A percentile compares a stretch with the other conserved stretches of the same genome.
phyloP scores from a whole-genome alignment of 345 rosid species.

The Rhodamnia argentea region DNA sequence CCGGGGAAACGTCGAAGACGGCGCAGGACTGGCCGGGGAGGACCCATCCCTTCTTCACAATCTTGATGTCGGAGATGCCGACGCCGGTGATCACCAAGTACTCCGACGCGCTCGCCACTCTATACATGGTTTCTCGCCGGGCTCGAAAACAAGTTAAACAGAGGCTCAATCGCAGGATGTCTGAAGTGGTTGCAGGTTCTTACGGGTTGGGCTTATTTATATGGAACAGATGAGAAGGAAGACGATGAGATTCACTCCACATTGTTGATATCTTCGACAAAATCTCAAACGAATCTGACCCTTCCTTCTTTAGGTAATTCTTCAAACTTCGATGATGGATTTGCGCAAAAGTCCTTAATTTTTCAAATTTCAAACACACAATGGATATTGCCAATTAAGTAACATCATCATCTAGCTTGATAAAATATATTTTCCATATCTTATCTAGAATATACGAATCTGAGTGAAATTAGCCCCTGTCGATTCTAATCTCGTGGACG shows the following conservation, averaged over 20 bases:
- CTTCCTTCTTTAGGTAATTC: neutral
- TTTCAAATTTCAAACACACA: too few relatives aligned
- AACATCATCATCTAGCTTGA: too few relatives aligned
- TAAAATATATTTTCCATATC: too few relatives aligned
- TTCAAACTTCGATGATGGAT: neutral
- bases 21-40: slow-evolving; percentile 52
- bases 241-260: neutral
- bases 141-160: neutral
- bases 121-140: slow-evolving; percentile 24
- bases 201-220: neutral
- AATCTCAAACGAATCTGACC: neutral
- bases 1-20: slow-evolving; percentile 62
- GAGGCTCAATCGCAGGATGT: neutral
- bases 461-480: neutral
- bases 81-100: slow-evolving; percentile 51
- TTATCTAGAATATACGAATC: too few relatives aligned
- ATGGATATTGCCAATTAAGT: too few relatives aligned
- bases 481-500: too few relatives aligned
- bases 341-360: neutral
- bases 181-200: neutral
- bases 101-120: slow-evolving; percentile 50
- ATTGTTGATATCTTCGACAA: neutral
- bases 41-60: slow-evolving; percentile 60
- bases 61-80: slow-evolving; percentile 50
- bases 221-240: neutral